These are phyloP conservation scores for Ambrosia trifida DNA, from an alignment of 129 eudicot genomes.

Conservation along the genomic window DNA sequence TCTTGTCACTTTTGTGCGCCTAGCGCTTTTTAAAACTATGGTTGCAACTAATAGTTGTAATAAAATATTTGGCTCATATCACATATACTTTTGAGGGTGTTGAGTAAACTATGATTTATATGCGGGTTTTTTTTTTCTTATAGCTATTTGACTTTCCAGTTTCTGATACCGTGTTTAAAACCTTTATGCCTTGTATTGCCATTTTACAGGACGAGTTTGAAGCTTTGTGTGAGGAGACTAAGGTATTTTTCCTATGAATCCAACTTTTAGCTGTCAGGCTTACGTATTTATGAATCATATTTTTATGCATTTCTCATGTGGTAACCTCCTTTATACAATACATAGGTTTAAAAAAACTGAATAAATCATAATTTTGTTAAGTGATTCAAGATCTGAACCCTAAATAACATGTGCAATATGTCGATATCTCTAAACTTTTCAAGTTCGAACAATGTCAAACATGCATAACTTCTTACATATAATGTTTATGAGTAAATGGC, in stretches of 20 bases:
- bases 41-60: no score
- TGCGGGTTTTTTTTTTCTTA: not conserved
- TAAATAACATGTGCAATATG: not conserved
- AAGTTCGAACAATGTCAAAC: not conserved
- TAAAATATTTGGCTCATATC: no score
- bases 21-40: no score
- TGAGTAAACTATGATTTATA: not conserved
- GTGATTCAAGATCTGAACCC: not conserved
- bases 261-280: not conserved
- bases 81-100: not conserved
- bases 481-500: not conserved
- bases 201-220: conserved; percentile 56
- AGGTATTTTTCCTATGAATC: conserved; percentile 37
- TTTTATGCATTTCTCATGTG: not conserved
- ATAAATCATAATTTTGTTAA: not conserved
- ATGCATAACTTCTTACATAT: not conserved
- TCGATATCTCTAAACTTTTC: not conserved
- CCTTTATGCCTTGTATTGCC: conserved; percentile 24
- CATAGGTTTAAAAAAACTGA: not conserved
- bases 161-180: not conserved
- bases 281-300: not conserved
- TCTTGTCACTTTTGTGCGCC: no score
- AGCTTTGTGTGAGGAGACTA: conserved; percentile 45
- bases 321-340: not conserved
- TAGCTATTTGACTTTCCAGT: conserved; percentile 14